A percentile compares a stretch with the other conserved stretches of the same genome.
Conservation (phyloP, 306 rosid genomes). For the Quillaja saponaria region DNA sequence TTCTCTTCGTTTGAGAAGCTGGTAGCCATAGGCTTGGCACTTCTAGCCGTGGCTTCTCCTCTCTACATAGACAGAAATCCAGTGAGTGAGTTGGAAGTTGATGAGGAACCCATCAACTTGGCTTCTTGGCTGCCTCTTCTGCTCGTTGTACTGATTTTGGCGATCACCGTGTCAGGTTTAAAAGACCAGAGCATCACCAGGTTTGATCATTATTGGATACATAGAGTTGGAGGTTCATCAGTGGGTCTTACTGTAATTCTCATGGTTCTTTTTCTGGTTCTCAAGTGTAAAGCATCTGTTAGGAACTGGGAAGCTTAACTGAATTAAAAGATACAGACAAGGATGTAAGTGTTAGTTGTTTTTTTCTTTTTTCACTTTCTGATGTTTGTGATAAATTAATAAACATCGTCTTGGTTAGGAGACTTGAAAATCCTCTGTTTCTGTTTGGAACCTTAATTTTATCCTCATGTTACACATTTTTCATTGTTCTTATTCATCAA, state of each 20-base stretch:
- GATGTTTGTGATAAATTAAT: too few species aligned
- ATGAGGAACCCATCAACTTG: slow-evolving; percentile 43
- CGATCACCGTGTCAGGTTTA: slow-evolving; percentile 49
- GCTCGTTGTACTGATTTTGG: slow-evolving; percentile 57
- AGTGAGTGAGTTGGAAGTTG: slow-evolving; percentile 47
- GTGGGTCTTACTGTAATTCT: slow-evolving; percentile 63
- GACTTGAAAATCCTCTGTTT: too few species aligned
- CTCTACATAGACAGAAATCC: slow-evolving; percentile 65
- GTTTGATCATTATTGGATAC: slow-evolving; percentile 84
- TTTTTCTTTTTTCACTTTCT: too few species aligned
- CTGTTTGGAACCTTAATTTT: too few species aligned
- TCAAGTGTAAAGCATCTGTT: slow-evolving; percentile 67
- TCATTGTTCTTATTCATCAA: too few species aligned
- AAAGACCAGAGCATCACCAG: slow-evolving; percentile 52
- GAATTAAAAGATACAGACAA: slow-evolving; percentile 1
- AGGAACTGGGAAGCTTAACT: slow-evolving; percentile 37
- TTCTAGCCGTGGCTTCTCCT: slow-evolving; percentile 82
- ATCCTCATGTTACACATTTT: too few species aligned
- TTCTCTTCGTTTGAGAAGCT: slow-evolving; percentile 61
- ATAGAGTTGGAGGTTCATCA: slow-evolving; percentile 86
- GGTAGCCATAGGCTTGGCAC: slow-evolving; percentile 53
- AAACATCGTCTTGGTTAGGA: too few species aligned
- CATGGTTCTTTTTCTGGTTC: slow-evolving; percentile 66
- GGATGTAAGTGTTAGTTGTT: slow-evolving; percentile 14
- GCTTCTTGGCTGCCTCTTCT: slow-evolving; percentile 60